Percentiles rank a stretch among this genome's conserved stretches.
phyloP scores from a whole-genome alignment of 441 rosid genomes.

The Hura crepitans region DNA sequence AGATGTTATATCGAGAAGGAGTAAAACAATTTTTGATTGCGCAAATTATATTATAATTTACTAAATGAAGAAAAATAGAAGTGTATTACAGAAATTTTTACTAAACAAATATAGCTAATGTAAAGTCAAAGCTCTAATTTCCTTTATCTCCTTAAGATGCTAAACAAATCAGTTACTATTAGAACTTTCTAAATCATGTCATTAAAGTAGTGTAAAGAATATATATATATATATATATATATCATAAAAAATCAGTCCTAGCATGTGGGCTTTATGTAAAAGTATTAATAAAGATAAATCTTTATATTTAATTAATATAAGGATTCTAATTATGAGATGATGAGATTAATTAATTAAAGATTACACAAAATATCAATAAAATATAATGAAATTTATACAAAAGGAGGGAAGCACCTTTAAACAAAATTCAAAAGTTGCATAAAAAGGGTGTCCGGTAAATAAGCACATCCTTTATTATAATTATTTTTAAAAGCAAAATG shows the following conservation, averaged over 20 bases:
- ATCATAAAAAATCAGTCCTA: not conserved
- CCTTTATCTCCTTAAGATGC: not conserved
- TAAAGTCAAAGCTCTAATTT: not conserved
- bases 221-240: not conserved
- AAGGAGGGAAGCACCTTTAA: conserved; percentile 13
- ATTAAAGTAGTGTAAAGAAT: conserved; percentile 5
- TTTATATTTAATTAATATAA: not conserved
- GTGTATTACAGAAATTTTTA: too few species aligned
- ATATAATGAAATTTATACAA: not conserved
- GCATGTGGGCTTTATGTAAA: conserved; percentile 1
- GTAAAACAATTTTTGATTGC: too few species aligned
- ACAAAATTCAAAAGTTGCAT: conserved; percentile 20
- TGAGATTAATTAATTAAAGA: not conserved
- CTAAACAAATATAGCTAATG: not conserved
- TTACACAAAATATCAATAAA: not conserved
- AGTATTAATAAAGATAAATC: not conserved
- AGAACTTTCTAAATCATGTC: not conserved
- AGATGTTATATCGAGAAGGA: too few species aligned
- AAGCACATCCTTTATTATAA: not conserved
- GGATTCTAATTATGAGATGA: not conserved
- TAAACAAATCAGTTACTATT: not conserved
- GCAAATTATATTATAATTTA: too few species aligned
- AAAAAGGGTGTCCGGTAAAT: conserved; percentile 22
- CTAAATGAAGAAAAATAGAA: too few species aligned
- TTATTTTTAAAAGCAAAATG: conserved; percentile 18